These are phyloP conservation scores for Alternaria panax DNA, from an alignment of 2,329 filamentous ascomycete genomes.

Conservation along the genomic window DNA sequence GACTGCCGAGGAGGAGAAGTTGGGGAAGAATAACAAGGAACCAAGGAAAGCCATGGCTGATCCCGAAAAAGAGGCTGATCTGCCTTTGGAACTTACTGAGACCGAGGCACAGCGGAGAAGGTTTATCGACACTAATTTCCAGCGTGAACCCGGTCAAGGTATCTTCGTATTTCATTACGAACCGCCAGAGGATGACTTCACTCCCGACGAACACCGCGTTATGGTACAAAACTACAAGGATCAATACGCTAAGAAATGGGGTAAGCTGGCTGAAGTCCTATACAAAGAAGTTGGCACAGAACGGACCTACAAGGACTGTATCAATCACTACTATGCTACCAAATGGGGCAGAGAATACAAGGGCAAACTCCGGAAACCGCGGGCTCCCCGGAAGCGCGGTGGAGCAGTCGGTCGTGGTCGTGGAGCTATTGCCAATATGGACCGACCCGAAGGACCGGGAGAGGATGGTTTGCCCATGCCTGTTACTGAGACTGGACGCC, in stretches of 20 bases:
- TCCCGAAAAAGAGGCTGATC: constrained; percentile 76
- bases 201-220: constrained; percentile 69
- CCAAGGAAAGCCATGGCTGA: constrained; percentile 74
- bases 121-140: constrained; percentile 72
- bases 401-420: constrained; percentile 57
- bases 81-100: constrained; percentile 72
- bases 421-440: constrained; percentile 64
- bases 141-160: constrained; percentile 69
- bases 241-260: constrained; percentile 79
- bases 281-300: constrained; percentile 55
- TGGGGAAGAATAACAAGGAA: constrained; percentile 68
- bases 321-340: constrained; percentile 85
- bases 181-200: constrained; percentile 77
- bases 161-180: constrained; percentile 75
- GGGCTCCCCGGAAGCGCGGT: constrained; percentile 42
- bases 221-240: constrained; percentile 80
- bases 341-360: constrained; percentile 79
- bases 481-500: constrained; percentile 58
- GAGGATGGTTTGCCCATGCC: constrained; percentile 50
- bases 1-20: constrained; percentile 71
- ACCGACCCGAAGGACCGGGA: constrained; percentile 49
- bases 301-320: constrained; percentile 79
- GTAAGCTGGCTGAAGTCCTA: constrained; percentile 73
- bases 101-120: constrained; percentile 65
- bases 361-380: constrained; percentile 65